Evolutionary conservation across 805 yeast species (phyloP), one percentile per base, ranked within the genome.

Genomic region (Candida peoriensis): DNA sequence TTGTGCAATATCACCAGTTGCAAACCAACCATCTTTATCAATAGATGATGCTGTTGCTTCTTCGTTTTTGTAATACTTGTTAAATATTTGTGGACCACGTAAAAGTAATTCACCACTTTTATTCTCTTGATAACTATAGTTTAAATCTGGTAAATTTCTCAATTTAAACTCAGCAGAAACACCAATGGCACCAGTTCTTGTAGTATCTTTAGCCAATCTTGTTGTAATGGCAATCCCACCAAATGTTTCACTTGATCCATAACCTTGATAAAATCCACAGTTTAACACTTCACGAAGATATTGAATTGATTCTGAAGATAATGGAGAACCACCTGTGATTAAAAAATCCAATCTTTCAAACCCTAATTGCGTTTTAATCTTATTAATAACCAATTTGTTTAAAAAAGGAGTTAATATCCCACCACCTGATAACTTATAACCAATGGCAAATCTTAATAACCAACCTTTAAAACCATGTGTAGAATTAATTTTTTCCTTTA

Each of bases 211-310:
- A 36, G 79, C 86, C 40, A 61, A 48, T 29, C 71, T 64, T n/a
- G 65, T 64, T 9, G 66, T 50, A 20, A 50, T 50, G 53, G 55
- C 63, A 36, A 74, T 49, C 11, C 86, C 87, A n/a, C 83, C 82
- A 61, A 76, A 74, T 4, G 80, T 65, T 58, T 82, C 90, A 5
- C 86, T 76, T 25, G 78, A 65, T 4, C 89, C 90, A 55, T 81
- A 82, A n/a, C 90, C 93, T 58, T 81, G 88, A 36, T 62, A 55
- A 32, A 73, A 51, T n/a, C 70, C 63, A 37, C 73, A 55, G 41
- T 72, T 74, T 34, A 83, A 66, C 1, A 78, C 66, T n/a, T 78
- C 77, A 48, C 76, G 72, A 47, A 83, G 57, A 52, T 79, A 81
- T 38, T 63, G 60, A 27, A 80, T 64, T 1, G 87, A 78, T 27